Evolutionary conservation across 2,329 filamentous ascomycete genomes (phyloP), one percentile per base, ranked within the genome.

Genomic region (Trichoderma gracile): DNA sequence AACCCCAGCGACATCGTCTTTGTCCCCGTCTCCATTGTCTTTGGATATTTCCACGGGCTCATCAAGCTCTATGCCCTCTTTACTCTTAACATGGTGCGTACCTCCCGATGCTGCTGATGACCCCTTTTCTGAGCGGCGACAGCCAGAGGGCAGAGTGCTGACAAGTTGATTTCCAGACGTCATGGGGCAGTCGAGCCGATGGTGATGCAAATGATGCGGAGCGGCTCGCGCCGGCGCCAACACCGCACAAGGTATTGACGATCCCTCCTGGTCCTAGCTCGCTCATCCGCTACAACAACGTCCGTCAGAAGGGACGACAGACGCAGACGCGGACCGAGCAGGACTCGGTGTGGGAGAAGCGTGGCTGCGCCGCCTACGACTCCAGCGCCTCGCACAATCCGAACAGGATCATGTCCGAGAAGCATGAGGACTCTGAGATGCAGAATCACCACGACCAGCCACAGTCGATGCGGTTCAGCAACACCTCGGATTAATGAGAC

Each of bases 111-210:
- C n/a, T 58, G 46, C 55, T 59, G 46, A n/a, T 25, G 5, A 47
- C 10, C 12, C 33, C 33, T 27, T 21, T 23, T 27, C 23, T 23
- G n/a, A 27, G 30, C 17, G 19, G 52, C 50, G 10, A 14, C 5
- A 21, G 33, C 33, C 10, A 38, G 33, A 38, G 33, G 33, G 33
- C 33, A 33, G 3, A n/a, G 4, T 15, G 52, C 52, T 55, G 33
- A 55, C 27, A 25, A 17, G 8, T 23, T 5, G 19, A 49, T 3
- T 65, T 65, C 10, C 74, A 97, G 93, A 97, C 93, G 50, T 94
- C 93, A 59, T 97, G 93, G 93, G 93, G 93, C 73, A 97, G 92
- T 78, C 89, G 93, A 77, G 91, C 92, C 71, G 93, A 95, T 71
- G 93, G 92, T 73, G 93, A 97, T 77, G 85, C 89, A 70, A 90